Conservation (phyloP, 1,284 basidiomycete genomes). For the Pseudozyma flocculosa region DNA sequence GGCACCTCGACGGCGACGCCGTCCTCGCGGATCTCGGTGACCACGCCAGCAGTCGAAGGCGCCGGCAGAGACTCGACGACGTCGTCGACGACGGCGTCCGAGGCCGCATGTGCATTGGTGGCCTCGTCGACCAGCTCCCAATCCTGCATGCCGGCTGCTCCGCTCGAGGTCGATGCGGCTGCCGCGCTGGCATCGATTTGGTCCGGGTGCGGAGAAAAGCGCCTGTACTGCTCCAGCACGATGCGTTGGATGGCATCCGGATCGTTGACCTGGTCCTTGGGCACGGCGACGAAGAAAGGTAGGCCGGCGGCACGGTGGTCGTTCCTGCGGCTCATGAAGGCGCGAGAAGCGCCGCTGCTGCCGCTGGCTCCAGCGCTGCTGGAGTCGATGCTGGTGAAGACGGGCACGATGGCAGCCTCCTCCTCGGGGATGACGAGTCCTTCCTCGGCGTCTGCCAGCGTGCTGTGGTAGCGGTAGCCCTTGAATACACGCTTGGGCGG, state of each 20-base stretch:
- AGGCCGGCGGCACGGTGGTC: conserved; percentile 33
- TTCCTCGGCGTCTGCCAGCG: conserved; percentile 36
- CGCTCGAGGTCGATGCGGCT: too few species aligned
- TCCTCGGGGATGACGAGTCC: conserved; percentile 21
- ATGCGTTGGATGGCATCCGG: conserved; percentile 23
- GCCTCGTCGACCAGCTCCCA: conserved; percentile 40
- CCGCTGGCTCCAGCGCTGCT: conserved; percentile 7
- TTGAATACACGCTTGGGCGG: conserved; percentile 24
- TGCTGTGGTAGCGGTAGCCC: conserved; percentile 25
- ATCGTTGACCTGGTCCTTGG: conserved; percentile 30
- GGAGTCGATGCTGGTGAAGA: conserved; percentile 34
- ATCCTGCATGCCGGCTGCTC: too few species aligned
- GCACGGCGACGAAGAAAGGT: conserved; percentile 53
- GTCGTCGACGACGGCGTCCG: conserved; percentile 9
- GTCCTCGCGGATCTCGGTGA: conserved; percentile 38
- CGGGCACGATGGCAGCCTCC: conserved; percentile 45
- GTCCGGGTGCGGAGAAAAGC: conserved; percentile 11
- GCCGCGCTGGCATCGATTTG: too few species aligned
- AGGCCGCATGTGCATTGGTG: background rate
- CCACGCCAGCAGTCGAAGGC: conserved; percentile 9
- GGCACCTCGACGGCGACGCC: conserved; percentile 33
- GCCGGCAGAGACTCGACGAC: conserved; percentile 11
- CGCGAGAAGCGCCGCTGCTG: conserved; percentile 5
- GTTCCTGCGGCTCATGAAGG: conserved; percentile 28
- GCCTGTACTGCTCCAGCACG: conserved; percentile 32